Evolutionary conservation across 495 filamentous ascomycete species (phyloP), one percentile per base, ranked within the genome.

Genomic region (Neurospora intermedia): DNA sequence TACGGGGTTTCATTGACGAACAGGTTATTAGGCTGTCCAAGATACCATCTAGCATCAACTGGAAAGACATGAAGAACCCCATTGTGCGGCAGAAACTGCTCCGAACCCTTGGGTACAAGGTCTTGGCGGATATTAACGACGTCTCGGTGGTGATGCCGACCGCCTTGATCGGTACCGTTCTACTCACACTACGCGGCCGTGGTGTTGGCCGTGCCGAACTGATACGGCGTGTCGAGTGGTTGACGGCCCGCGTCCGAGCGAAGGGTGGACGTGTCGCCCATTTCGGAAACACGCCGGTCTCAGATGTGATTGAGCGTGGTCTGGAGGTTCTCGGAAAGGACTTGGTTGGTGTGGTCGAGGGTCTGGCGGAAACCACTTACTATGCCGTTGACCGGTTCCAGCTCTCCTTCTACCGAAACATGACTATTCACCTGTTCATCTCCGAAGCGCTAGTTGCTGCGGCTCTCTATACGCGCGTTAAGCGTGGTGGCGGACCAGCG

Each of bases 61-160:
- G 78, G 71, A 81, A 79, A 69, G 82, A 83, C 6, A 84, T 74
- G 45, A 82, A 80, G 76, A 85, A 86, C 78, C 76, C 83, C 76
- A 69, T 83, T 62, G 76, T 85, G 71, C 79, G 83, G 74, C 78
- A 90, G 82, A 85, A 88, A 85, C 82, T 98, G 20, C 83, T 98
- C 6, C 85, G 94, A 66, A 94, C 92, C 0, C 82, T 99, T 45
- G 96, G 96, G 1, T 99, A 97, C 80, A 92, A 91, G 73, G 93
- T 98, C 15, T 85, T 99, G 35, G 91, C 91, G 4, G 93, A 98
- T 76, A 98, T 99, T 83, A 99, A 99, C 79, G 87, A 91, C 40
- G 95, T 97, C 3, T 97, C 94, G 3, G 96, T 99, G 1, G 93
- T 98, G 71, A 99, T 99, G 96, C 96, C 96, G 5, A 97, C 96